Base-by-base conservation (phyloP, 2,329 filamentous ascomycete species). In the Paecilomyces niveus region DNA sequence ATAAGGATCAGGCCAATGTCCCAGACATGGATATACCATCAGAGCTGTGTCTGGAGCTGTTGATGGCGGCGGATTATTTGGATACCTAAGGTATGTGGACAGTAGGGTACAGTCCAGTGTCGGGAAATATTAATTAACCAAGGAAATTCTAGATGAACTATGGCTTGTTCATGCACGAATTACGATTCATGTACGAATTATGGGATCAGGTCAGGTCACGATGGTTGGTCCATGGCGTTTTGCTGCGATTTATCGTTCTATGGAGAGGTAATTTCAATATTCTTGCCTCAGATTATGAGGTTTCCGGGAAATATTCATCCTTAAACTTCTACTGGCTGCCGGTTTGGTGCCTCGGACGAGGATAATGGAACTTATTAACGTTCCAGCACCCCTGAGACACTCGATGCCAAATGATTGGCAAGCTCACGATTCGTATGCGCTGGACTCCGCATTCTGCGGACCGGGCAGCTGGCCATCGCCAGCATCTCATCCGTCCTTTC, bases 1-100 rank as follows among this genome's bases (percentile, higher is more conserved):
- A 87, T 67, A 81, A 82, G 62, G 78, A 85, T 53, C 76, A 79
- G 58, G 80, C 76, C 53, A 83, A 86, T 59, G 84, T 88, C 9
- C 80, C 84, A 0, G 86, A 89, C 65, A 85, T 87, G 81, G 85
- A 88, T 52, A 83, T 88, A 22, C 84, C 85, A 6, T 78, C 84
- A 1, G 85, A 88, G 73, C 68, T 88, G 55, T 87, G 84, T 64
- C 65, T 89, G 64, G 86, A 88, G 68, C 65, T 89, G 61, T 69
- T 88, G 66, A 85, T 87, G 78, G 85, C 86, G 26, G 85, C 85
- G 15, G 86, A 89, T 75, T 89, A 85, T 72, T 66, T 89, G 67
- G 80, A 85, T 70, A 78, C 39, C 6, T 45, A 45, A 45, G 39
- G 39, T 45, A 21, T 45, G 39, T 18, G 15, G n/a, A 8, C 15